Conservation (phyloP, 768 basidiomycete genomes). For the Amanita pseudoporphyria region DNA sequence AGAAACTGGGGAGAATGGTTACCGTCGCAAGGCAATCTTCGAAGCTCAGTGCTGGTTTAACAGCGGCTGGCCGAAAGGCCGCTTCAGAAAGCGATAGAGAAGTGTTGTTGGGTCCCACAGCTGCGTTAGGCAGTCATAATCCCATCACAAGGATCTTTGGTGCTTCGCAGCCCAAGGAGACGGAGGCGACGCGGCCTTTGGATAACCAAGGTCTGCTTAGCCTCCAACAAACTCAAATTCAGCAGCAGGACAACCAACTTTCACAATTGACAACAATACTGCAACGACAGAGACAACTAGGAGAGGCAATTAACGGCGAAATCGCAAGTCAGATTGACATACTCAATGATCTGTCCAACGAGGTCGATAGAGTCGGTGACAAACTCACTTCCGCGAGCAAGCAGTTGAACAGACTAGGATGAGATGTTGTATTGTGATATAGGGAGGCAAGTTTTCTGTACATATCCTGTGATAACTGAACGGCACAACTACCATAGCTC, state of each 20-base stretch:
- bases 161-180: conserved; percentile 51
- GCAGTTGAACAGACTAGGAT: conserved; percentile 74
- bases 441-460: conserved; percentile 2
- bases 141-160: conserved; percentile 78
- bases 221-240: conserved; percentile 73
- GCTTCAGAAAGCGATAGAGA: conserved; percentile 52
- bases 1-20: conserved; percentile 79
- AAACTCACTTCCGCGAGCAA: conserved; percentile 77
- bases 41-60: conserved; percentile 21
- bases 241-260: conserved; percentile 79
- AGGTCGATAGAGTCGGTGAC: conserved; percentile 68
- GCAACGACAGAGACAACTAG: conserved; percentile 77
- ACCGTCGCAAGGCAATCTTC: conserved; percentile 57
- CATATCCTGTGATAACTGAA: background rate
- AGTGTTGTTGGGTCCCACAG: conserved; percentile 42
- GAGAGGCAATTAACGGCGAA: conserved; percentile 78
- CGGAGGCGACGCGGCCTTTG: conserved; percentile 76
- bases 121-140: conserved; percentile 19
- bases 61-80: conserved; percentile 26
- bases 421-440: conserved; percentile 12
- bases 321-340: conserved; percentile 78
- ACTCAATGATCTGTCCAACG: conserved; percentile 66
- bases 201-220: conserved; percentile 75
- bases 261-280: conserved; percentile 73
- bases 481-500: conserved; percentile 9